A percentile compares a stretch with the other conserved stretches of the same genome.
phyloP scores from a whole-genome alignment of 2,329 filamentous ascomycete species.

The Fusarium falciforme region DNA sequence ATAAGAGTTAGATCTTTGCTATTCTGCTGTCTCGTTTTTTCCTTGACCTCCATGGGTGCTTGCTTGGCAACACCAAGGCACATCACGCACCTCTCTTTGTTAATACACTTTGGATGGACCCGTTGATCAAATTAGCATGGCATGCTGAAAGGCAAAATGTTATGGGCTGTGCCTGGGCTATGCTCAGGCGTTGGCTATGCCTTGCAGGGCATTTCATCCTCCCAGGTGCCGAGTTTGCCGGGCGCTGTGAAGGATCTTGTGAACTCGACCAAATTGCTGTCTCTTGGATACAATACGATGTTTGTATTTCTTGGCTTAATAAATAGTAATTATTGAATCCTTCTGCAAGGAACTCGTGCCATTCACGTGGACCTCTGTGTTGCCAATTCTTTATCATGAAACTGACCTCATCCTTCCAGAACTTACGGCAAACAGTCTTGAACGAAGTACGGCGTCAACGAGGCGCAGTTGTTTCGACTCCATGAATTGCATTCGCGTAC shows the following conservation, averaged over 20 bases:
- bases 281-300: not conserved
- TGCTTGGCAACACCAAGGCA: not conserved
- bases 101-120: not conserved
- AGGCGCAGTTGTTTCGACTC: not conserved
- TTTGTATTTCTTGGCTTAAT: not conserved
- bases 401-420: not conserved
- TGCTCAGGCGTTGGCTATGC: not conserved
- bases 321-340: not conserved
- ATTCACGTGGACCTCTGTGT: not conserved
- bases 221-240: not conserved
- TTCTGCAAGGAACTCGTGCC: not conserved
- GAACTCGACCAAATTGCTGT: not conserved
- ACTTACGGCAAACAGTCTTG: not conserved
- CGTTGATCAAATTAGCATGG: not conserved
- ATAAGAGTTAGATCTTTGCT: no score
- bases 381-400: not conserved
- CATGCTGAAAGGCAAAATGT: not conserved
- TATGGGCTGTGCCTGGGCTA: not conserved
- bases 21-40: no score
- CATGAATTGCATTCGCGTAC: not conserved
- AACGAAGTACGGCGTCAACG: not conserved
- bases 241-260: not conserved
- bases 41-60: not conserved
- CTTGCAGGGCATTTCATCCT: not conserved
- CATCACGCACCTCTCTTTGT: not conserved